phyloP scores from a whole-genome alignment of 2,329 filamentous ascomycete genomes.

The Ceratocystis eucalypticola region DNA sequence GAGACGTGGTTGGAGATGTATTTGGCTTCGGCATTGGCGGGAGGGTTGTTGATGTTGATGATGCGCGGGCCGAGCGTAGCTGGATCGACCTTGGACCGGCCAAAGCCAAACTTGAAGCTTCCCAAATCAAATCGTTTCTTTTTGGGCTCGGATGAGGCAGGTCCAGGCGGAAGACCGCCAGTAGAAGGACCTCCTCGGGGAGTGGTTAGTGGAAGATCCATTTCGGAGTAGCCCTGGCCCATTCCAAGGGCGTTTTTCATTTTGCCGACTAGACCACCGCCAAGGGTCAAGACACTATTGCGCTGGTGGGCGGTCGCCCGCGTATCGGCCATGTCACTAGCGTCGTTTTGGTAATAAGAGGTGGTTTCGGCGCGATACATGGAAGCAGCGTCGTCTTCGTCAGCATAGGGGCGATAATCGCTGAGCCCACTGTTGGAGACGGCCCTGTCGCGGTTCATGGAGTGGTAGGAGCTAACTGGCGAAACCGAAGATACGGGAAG shows the following conservation, averaged over 20 bases:
- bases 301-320: conserved; percentile 53
- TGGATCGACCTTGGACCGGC: conserved; percentile 70
- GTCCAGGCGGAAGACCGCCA: conserved; percentile 22
- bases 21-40: conserved; percentile 77
- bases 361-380: conserved; percentile 57
- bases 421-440: conserved; percentile 64
- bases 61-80: conserved; percentile 82
- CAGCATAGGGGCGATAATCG: conserved; percentile 85
- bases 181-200: conserved; percentile 28
- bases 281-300: conserved; percentile 78
- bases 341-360: conserved; percentile 70
- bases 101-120: conserved; percentile 88
- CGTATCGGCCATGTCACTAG: conserved; percentile 24
- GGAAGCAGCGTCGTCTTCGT: conserved; percentile 59
- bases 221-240: conserved; percentile 82
- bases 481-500: conserved; percentile 12
- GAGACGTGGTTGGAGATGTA: conserved; percentile 96
- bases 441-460: conserved; percentile 38
- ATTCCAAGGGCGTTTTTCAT: conserved; percentile 87
- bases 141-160: conserved; percentile 31
- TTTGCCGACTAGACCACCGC: conserved; percentile 72
- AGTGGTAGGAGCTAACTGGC: conserved; percentile 31
- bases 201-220: conserved; percentile 92
- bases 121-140: conserved; percentile 51
- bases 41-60: conserved; percentile 92